Percentiles rank a stretch among this genome's conserved stretches.
Conservation (phyloP, 108 stramenopile species). For the Craspedostauros australis region DNA sequence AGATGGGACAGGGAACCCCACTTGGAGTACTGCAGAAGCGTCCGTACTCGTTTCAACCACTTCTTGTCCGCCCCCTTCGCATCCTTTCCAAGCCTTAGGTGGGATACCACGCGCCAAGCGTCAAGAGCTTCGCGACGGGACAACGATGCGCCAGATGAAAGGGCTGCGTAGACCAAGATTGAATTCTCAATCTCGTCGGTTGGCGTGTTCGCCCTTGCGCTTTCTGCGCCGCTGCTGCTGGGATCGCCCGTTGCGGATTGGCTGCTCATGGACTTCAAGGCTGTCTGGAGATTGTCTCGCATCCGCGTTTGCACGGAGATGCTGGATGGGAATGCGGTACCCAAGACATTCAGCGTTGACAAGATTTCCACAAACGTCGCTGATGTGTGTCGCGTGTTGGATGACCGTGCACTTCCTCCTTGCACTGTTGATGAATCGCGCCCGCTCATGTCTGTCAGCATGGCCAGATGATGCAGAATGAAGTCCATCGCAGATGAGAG, state of each 20-base stretch:
- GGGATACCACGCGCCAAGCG: conserved; percentile 17
- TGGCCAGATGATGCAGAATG: conserved; percentile 40
- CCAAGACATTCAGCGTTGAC: conserved; percentile 37
- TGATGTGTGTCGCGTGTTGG: conserved; percentile 24
- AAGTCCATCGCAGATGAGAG: conserved; percentile 56
- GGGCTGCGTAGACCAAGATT: conserved; percentile 50
- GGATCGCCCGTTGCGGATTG: too few relatives aligned
- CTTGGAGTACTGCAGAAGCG: conserved; percentile 58
- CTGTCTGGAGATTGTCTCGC: too few relatives aligned
- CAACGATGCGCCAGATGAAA: conserved; percentile 53
- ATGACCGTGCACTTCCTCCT: conserved; percentile 18
- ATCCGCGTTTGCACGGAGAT: conserved; percentile 35
- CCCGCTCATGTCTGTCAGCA: conserved; percentile 8
- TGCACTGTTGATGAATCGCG: neutral
- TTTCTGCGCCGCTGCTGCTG: neutral
- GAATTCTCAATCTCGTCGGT: conserved; percentile 15
- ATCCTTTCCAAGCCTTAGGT: neutral
- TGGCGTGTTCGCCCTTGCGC: neutral
- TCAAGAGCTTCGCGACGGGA: conserved; percentile 20
- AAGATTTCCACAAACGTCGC: conserved; percentile 41
- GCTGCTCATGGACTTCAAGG: too few relatives aligned
- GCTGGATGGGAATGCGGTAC: conserved; percentile 60
- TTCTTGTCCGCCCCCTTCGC: conserved; percentile 17
- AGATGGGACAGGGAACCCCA: conserved; percentile 36
- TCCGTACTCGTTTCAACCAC: conserved; percentile 42